Conservation (phyloP, 2,329 filamentous ascomycete species). For the Alternaria arbusti region DNA sequence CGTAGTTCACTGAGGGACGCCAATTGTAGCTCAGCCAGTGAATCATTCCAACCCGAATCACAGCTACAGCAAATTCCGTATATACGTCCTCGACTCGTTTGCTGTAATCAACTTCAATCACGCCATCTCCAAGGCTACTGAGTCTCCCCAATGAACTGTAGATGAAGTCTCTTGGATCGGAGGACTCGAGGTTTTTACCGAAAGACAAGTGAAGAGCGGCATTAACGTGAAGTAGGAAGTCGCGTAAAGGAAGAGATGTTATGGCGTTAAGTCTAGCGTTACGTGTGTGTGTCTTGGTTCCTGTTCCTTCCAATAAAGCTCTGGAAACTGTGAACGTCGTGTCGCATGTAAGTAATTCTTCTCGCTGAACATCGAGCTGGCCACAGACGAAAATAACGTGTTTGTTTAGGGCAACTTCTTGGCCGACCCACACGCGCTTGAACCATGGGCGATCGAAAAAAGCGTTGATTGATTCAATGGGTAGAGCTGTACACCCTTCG, state of each 20-base stretch:
- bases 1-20: neutral
- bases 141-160: neutral
- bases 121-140: neutral
- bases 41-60: neutral
- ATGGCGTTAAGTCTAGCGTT: too few relatives aligned
- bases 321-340: neutral
- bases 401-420: neutral
- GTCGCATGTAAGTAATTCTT: neutral
- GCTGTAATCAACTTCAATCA: neutral
- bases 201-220: neutral
- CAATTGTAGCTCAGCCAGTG: fast-evolving
- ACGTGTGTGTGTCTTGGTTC: too few relatives aligned
- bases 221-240: neutral
- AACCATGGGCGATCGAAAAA: neutral
- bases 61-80: neutral
- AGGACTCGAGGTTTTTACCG: neutral
- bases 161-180: neutral
- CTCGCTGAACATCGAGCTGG: neutral
- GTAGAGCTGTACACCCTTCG: neutral
- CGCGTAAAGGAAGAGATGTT: neutral
- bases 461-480: neutral
- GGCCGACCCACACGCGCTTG: neutral
- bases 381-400: neutral
- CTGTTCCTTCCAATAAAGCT: too few relatives aligned
- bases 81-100: neutral